Conservation (phyloP, 345 rosid genomes). For the Rhodamnia rubescens region DNA sequence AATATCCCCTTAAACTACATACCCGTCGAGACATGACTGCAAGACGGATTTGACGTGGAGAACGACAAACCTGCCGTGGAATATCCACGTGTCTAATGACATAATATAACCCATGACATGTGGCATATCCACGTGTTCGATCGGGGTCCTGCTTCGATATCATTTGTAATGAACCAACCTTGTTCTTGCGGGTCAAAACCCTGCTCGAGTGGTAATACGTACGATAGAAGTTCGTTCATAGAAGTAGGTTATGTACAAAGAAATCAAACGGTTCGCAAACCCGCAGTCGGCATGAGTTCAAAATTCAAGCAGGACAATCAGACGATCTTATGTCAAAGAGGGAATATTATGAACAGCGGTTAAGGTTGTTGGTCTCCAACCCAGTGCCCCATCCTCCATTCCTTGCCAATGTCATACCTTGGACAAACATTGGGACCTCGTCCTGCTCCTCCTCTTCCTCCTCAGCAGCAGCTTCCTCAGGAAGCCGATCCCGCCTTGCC, state of each 20-base stretch:
- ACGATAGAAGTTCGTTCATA: not conserved
- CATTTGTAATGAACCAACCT: not conserved
- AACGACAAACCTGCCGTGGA: not conserved
- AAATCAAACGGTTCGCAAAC: not conserved
- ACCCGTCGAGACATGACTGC: not conserved
- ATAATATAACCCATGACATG: too few relatives aligned
- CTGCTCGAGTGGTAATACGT: not conserved
- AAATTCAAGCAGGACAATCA: not conserved
- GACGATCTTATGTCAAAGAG: not conserved
- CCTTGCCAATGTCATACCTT: slow-evolving; percentile 4
- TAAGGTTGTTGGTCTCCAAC: not conserved
- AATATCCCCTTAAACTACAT: not conserved
- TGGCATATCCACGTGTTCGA: not conserved
- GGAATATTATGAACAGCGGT: not conserved
- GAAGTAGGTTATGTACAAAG: not conserved
- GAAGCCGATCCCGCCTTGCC: slow-evolving; percentile 44
- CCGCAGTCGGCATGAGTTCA: not conserved
- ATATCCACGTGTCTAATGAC: not conserved
- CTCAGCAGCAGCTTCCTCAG: slow-evolving; percentile 55
- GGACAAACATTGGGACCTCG: slow-evolving; percentile 20
- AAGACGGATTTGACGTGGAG: not conserved
- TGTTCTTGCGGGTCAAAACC: not conserved
- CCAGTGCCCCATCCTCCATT: not conserved
- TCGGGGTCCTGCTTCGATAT: not conserved
- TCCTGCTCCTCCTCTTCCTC: slow-evolving; percentile 52